Base-by-base conservation (phyloP, 345 rosid genomes). In the Gossypium turneri region DNA sequence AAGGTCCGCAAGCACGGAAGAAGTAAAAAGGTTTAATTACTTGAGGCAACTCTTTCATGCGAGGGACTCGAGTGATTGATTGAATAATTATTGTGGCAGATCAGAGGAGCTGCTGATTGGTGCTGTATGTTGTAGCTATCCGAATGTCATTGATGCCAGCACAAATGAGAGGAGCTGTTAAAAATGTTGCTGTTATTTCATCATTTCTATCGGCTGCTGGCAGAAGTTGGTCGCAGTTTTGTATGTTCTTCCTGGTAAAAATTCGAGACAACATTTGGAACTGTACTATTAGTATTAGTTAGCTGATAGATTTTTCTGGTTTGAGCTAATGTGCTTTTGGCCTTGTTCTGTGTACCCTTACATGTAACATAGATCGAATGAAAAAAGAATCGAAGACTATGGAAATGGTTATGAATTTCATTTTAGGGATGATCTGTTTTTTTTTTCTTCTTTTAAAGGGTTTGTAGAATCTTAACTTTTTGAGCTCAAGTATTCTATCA, bases 1-100 rank as follows among this genome's bases (percentile, higher is more conserved):
- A 89, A 73, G 81, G 78, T 88, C 6, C 82, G 77, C 79, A 82
- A 25, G 80, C 78, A 43, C 74, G 88, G 76, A 91, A 87, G 84
- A 92, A 81, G 85, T 90, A 79, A 81, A 78, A 68, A 43, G 15
- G 8, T 75, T 34, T 24, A 25, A 38, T 61, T 38, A 62, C 29
- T 1, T 0, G 11, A 77, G 68, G 34, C 9, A 27, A 48, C 34
- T 48, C 17, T 57, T 76, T n/a, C 51, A 17, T 38, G 12, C 7
- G 16, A 64, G 53, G 11, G 56, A 59, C 67, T 15, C 17, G 0
- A 6, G 9, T 47, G 75, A 50, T 22, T 45, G 67, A 78, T 58
- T 48, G 45, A 63, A 53, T 67, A 82, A 81, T 78, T 51, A 53
- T 17, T 81, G 70, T 68, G 66, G 34, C 34, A 25, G 22, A 34